Evolutionary conservation across 768 basidiomycete species (phyloP), one percentile per base, ranked within the genome.

Genomic region (Pulveroboletus sp.): DNA sequence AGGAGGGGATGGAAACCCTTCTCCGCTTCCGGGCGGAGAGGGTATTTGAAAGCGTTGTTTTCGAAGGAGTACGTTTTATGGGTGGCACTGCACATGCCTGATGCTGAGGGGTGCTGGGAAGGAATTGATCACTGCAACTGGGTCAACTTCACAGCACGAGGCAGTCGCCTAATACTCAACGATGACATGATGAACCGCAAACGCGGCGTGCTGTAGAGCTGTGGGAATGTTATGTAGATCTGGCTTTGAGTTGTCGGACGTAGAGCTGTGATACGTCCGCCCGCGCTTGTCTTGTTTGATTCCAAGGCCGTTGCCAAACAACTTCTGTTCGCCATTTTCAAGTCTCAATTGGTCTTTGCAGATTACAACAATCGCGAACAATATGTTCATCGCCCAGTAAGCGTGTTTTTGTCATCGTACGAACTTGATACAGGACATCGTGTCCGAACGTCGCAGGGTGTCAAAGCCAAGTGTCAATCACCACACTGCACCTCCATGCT

Each of bases 1-100:
- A 64, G 16, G 69, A 70, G 8, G 70, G 62, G 7, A 69, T 57
- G 2, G 76, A 77, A 16, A 75, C 62, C 16, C 76, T 64, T 54
- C 75, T 63, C 31, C 73, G 61, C 52, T 77, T 77, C 44, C 68
- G 45, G 37, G 63, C 51, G 6, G 76, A 75, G 23, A 70, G 73
- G 33, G 69, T 61, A 46, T 69, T 72, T 8, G 71, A 71, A 36
- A 72, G 62, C 12, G 69, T 73, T 24, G 67, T 60, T 47, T 66
- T 64, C 24, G 72, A 71, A 8, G 68, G 62, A 6, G 66, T 64
- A 6, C 73, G 72, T 44, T 73, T 74, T 62, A 65, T 25, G 58
- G 47, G 56, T 60, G 61, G 56, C 52, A 50, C 63, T 25, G 49
- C 49, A 51, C 58, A 67, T 53, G 50, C 40, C 16, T 52, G 60